Evolutionary conservation across 257 asterid species (phyloP).

Genomic region (Scutellaria baicalensis): DNA sequence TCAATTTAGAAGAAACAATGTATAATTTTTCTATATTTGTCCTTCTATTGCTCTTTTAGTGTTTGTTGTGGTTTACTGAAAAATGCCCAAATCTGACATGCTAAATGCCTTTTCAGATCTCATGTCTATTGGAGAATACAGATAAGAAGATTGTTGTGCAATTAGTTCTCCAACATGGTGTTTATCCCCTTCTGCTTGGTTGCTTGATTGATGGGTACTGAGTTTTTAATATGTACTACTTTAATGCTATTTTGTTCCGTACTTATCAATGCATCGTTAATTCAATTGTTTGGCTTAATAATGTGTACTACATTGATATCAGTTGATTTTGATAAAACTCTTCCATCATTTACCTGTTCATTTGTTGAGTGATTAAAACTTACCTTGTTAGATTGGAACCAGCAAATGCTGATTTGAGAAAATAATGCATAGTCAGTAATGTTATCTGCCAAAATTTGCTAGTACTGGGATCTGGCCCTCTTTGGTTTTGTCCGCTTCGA

Average conservation of each 20-base stretch:
- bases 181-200: slow-evolving; percentile 69
- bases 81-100: slow-evolving; percentile 7
- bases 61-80: not conserved
- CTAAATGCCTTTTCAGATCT: slow-evolving; percentile 41
- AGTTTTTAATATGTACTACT: slow-evolving; percentile 1
- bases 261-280: not conserved
- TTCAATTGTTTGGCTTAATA: not conserved
- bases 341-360: not conserved
- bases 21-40: not conserved
- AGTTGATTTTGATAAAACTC: not conserved
- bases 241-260: not conserved
- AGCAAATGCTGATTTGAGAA: not conserved
- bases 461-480: not conserved
- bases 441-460: not conserved
- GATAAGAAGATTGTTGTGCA: slow-evolving; percentile 48
- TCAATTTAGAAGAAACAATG: not conserved
- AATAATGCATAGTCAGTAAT: not conserved
- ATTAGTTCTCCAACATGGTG: slow-evolving; percentile 46
- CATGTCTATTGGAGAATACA: slow-evolving; percentile 55
- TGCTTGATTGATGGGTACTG: slow-evolving; percentile 82
- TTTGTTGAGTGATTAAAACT: not conserved
- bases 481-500: not conserved
- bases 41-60: not conserved
- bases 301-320: not conserved
- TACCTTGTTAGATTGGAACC: not conserved